Conservation (phyloP, 169 alveolate species). For the Eimeria sp. region DNA sequence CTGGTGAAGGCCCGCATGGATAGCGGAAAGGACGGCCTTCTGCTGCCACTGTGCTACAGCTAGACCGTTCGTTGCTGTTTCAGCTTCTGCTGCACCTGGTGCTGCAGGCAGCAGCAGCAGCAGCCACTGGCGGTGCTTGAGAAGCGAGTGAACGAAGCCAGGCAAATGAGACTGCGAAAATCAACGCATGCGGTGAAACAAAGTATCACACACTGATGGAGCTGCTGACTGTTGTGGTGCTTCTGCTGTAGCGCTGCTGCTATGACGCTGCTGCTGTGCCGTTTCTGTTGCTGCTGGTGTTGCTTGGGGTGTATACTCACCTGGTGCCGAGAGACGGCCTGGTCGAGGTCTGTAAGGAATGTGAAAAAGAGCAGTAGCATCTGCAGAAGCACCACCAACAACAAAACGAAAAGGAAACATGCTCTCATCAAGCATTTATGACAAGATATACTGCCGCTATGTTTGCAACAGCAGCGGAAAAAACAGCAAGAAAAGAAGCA, state of each 20-base stretch:
- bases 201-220: not conserved
- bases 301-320: not conserved
- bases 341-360: not conserved
- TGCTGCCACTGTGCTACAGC: not conserved
- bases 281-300: constrained; percentile 17
- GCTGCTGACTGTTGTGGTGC: constrained; percentile 9
- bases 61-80: not conserved
- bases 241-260: not conserved
- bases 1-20: constrained; percentile 13
- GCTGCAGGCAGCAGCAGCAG: not conserved
- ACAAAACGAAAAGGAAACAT: no score
- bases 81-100: not conserved
- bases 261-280: not conserved
- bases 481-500: not conserved
- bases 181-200: not conserved
- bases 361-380: constrained; percentile 28
- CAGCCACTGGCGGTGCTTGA: constrained; percentile 4
- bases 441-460: not conserved
- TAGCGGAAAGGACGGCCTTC: not conserved
- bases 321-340: not conserved
- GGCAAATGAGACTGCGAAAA: not conserved
- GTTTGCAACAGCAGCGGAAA: not conserved
- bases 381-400: not conserved
- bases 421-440: no score
- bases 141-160: not conserved